These are phyloP conservation scores for Ogataea paradorogensis DNA, from an alignment of 805 yeast species.

Conservation along the genomic window DNA sequence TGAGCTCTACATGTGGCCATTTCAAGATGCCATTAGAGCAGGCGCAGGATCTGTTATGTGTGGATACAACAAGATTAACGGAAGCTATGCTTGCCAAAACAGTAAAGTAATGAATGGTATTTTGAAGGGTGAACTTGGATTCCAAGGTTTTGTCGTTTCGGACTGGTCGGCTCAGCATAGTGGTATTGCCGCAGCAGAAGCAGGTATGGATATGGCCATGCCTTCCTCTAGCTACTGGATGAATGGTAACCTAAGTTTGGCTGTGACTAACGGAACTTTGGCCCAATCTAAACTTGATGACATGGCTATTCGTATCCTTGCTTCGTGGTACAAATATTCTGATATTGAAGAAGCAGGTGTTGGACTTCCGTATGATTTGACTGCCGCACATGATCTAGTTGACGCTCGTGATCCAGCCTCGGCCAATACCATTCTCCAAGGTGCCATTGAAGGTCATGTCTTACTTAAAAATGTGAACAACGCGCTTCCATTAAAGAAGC, in stretches of 20 bases:
- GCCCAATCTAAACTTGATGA: slow-evolving; percentile 54
- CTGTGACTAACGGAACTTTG: slow-evolving; percentile 54
- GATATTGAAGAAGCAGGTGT: slow-evolving; percentile 37
- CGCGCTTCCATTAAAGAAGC: slow-evolving; percentile 54
- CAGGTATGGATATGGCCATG: slow-evolving; percentile 67
- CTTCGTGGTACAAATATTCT: slow-evolving; percentile 50
- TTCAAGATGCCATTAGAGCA: slow-evolving; percentile 58
- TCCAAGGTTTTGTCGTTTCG: slow-evolving; percentile 64
- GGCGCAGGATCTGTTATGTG: slow-evolving; percentile 65
- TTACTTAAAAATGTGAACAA: slow-evolving; percentile 51
- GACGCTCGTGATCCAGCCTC: slow-evolving; percentile 50
- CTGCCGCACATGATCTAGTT: slow-evolving; percentile 51
- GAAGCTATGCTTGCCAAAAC: slow-evolving; percentile 58
- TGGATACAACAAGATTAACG: slow-evolving; percentile 54
- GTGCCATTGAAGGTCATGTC: slow-evolving; percentile 57
- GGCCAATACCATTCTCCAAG: slow-evolving; percentile 46
- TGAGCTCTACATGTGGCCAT: slow-evolving; percentile 64
- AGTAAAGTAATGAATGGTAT: slow-evolving; percentile 51
- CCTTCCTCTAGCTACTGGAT: slow-evolving; percentile 52
- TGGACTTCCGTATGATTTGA: slow-evolving; percentile 46
- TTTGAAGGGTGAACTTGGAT: slow-evolving; percentile 59
- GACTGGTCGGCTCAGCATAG: slow-evolving; percentile 67
- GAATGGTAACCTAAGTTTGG: slow-evolving; percentile 50
- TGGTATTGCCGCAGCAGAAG: slow-evolving; percentile 53
- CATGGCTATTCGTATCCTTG: slow-evolving; percentile 59